phyloP scores from a whole-genome alignment of 768 basidiomycete genomes.

The Termitomyces sp. region DNA sequence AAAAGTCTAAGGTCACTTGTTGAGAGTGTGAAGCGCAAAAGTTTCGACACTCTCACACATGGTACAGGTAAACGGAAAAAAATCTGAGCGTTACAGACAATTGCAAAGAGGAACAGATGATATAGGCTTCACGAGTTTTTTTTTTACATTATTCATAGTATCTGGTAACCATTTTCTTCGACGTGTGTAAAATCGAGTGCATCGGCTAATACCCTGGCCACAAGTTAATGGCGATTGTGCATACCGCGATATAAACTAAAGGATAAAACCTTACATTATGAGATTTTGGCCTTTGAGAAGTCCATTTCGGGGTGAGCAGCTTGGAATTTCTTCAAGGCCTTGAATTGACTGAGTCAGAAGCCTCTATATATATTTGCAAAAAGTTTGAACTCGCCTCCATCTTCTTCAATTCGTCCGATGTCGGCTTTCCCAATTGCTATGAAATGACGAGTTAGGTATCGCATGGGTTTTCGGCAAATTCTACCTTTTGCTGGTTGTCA shows the following conservation, averaged over 20 bases:
- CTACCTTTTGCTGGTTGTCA: conserved; percentile 75
- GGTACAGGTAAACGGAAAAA: conserved; percentile 40
- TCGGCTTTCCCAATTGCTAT: conserved; percentile 94
- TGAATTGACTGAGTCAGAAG: conserved; percentile 5
- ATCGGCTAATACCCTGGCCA: neutral
- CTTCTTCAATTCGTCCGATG: conserved; percentile 92
- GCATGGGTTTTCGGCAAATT: neutral
- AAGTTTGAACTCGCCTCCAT: conserved; percentile 56
- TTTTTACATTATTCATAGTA: neutral
- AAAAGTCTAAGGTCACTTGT: conserved; percentile 64
- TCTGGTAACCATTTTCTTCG: neutral
- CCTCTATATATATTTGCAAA: neutral
- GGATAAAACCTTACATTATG: conserved; percentile 18
- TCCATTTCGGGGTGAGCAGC: conserved; percentile 90
- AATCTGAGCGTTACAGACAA: too few relatives aligned
- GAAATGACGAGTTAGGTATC: conserved; percentile 5
- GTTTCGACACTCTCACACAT: conserved; percentile 24
- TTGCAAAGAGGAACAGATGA: neutral
- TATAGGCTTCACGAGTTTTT: neutral
- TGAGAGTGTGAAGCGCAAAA: conserved; percentile 86
- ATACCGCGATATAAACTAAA: neutral
- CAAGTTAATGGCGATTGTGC: neutral
- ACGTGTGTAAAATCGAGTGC: neutral
- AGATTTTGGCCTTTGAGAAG: conserved; percentile 89
- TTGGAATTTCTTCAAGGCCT: conserved; percentile 90